Base-by-base conservation (phyloP, 208 protist genomes). In the Balamuthia mandrillaris region DNA sequence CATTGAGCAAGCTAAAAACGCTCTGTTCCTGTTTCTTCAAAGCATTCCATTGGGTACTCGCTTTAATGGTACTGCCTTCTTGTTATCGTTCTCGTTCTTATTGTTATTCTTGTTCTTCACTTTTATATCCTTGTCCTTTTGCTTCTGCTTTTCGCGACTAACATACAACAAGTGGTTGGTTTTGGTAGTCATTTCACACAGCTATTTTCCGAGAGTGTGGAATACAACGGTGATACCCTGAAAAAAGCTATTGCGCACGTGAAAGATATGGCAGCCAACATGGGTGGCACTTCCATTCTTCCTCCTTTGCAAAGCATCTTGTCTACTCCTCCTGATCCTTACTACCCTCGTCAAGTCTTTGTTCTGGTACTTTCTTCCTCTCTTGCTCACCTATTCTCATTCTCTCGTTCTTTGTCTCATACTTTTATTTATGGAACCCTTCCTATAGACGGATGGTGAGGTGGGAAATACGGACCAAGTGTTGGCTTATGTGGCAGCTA, bases 251-350 rank as follows among this genome's bases (percentile, higher is more conserved):
- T 35, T 14, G 9, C 10, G 7, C 85, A 90, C 47, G 78, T 58
- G 1, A 4, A 21, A 2, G 3, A 9, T 21, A 68, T 91, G 9
- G 1, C 4, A 6, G 49, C 89, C 29, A 52, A 91, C 61, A 66
- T 91, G 2, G 89, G 89, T 27, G 89, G 89, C 35, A 91, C 89
- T 5, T 49, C 86, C 82, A 81, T 91, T 16, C 52, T 89, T 10
- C 3, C 21, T 7, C 87, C 87, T 1, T 78, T 90, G 24, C 41
- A 51, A 10, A 60, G 39, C 33, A 58, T 90, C 29, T 49, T 85
- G 0, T 16, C 27, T 6, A 49, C 27, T 33, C 52, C 81, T 7
- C 1, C 39, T 21, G 81, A 87, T 51, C 45, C 52, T 3, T 0
- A 54, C 1, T 89, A 79, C 72, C 58, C 75, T 24, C 70, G 89